Base-by-base conservation (phyloP, 352 stramenopile species). In the Phytophthora tentaculata region DNA sequence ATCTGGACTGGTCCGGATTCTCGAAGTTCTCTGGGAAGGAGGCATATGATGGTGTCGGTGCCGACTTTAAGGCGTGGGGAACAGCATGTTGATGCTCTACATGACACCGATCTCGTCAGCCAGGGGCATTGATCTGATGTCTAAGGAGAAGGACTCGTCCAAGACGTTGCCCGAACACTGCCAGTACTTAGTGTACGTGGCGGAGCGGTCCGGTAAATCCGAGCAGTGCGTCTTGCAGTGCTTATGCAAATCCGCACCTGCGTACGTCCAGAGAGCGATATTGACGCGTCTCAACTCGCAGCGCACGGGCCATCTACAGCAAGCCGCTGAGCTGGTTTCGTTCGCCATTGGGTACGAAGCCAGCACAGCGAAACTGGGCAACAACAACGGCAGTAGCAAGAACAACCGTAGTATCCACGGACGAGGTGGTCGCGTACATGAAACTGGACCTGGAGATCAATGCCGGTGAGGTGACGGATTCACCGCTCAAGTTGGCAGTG, bases 31-130 rank as follows among this genome's bases (percentile, higher is more conserved):
- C 28, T 5, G 28, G 28, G 28, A 32, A 66, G 24, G 61, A 56
- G 6, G 56, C 29, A 0, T 61, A 45, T 14, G 3, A 28, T 20
- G 61, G 49, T 1, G 26, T 67, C 43, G 61, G 50, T 3, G 61
- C 61, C 17, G 43, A 61, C 10, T 61, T 57, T 23, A 56, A 57
- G 10, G 13, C 41, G 52, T 67, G 51, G 44, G 51, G 51, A 57
- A 61, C 61, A 68, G 17, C 28, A 68, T 68, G 61, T 32, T 68
- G 3, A 47, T 56, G 44, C 52, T 61, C 8, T 57, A 61, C 51
- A 52, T 57, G 51, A 61, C 44, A 12, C 19, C 26, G 17, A 47
- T 51, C 14, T 52, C 50, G 12, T 55, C 28, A 0, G 16, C 39
- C 1, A 67, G 56, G 32, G 26, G 39, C 7, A 66, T 67, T 12